Evolutionary conservation across 2,329 filamentous ascomycete species (phyloP), one percentile per base, ranked within the genome.

Genomic region (Xylaria digitata): DNA sequence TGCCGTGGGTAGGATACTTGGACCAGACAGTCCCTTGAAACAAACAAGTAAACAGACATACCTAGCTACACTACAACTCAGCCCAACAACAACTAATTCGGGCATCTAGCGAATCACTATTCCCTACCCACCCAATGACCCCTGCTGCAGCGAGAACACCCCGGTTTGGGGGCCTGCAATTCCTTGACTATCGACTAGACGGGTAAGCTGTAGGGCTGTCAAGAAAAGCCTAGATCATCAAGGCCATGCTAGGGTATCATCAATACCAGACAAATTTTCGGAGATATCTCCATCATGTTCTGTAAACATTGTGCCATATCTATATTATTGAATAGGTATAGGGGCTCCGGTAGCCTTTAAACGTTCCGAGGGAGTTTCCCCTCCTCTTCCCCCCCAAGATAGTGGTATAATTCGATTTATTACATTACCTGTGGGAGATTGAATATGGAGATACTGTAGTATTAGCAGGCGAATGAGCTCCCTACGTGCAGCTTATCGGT

Each of bases 1-100:
- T 34, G 48, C 32, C 17, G 48, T 50, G 26, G 48, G n/a, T 8
- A 30, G 48, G 48, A 50, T 26, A 26, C 26, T 11, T 26, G 26
- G 26, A 26, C 26, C 26, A 26, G 26, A 26, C 26, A 26, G 26
- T 26, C 26, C 26, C 26, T 26, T 26, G 26, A 26, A 26, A 26
- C 26, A 26, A 26, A 26, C 26, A 26, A 26, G 5, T 26, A 26
- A 26, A 26, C 26, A 26, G 26, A 26, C 26, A 5, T 26, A 5
- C 26, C 26, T 26, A 26, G 26, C 26, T 26, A 26, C 26, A 26
- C 26, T 26, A 26, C 26, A 17, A 48, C 72, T 75, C 72, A 75
- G 72, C 74, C 74, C 72, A 74, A 74, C 72, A 57, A 56, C 48
- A 65, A 59, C 67, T 70, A 71, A 71, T 73, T 71, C 66, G 61